Conservation (phyloP, 1,139 yeast species). For the Sugiyamaella pinicola region DNA sequence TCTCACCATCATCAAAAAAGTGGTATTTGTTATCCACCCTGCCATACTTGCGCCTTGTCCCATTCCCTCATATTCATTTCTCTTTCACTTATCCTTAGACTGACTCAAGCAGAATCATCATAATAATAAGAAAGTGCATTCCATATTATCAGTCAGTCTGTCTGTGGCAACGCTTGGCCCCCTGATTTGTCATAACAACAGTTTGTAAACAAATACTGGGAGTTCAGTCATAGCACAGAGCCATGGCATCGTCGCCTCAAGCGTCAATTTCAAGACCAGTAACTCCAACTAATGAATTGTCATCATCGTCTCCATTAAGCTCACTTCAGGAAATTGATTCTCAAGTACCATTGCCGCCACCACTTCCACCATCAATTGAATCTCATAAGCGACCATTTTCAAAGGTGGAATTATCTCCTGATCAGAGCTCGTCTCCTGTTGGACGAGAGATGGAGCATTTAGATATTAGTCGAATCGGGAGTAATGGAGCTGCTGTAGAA, state of each 20-base stretch:
- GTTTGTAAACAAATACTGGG: too few relatives aligned
- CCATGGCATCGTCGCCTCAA: constrained; percentile 14
- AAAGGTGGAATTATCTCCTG: constrained; percentile 21
- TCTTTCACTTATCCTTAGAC: too few relatives aligned
- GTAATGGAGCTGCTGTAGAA: not conserved
- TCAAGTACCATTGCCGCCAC: constrained; percentile 2
- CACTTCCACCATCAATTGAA: constrained; percentile 2
- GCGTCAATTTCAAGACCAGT: constrained; percentile 10
- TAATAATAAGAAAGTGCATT: too few relatives aligned
- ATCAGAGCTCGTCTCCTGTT: constrained; percentile 12
- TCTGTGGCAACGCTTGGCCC: not conserved
- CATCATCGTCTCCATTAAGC: constrained; percentile 16
- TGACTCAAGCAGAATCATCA: too few relatives aligned
- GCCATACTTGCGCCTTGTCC: too few relatives aligned
- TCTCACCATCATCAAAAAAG: too few relatives aligned
- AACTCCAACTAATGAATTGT: constrained; percentile 5
- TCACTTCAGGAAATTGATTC: constrained; percentile 13
- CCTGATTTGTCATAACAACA: not conserved
- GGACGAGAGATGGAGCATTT: constrained; percentile 12
- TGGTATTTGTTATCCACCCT: too few relatives aligned
- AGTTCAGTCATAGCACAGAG: not conserved
- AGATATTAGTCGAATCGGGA: constrained; percentile 3
- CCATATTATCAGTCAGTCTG: too few relatives aligned
- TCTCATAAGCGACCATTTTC: constrained; percentile 23
- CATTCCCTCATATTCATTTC: too few relatives aligned